Base-by-base conservation (phyloP, 768 basidiomycete genomes). In the Xerocomus potaroensis region DNA sequence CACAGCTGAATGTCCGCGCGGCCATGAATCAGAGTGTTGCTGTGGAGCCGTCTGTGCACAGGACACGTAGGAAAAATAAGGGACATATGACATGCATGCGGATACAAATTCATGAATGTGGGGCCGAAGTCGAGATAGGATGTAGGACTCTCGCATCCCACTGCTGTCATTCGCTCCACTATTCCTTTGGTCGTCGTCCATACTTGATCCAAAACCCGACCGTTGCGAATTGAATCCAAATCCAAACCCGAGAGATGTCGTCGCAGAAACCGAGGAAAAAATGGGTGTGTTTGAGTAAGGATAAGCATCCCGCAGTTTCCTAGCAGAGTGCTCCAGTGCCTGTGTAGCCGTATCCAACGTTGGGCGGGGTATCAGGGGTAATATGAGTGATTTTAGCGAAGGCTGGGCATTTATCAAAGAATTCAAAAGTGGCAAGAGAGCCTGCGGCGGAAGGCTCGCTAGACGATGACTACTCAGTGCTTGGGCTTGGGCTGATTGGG, bases 351-450 rank as follows among this genome's bases (percentile, higher is more conserved):
- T 81, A 24, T 88, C 84, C 47, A 91, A 70, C 2, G 88, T 84
- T 12, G 90, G 90, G n/a, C 87, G 80, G 41, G 90, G 90, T 59
- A 92, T 89, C 30, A 92, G 72, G 26, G 83, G 81, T 30, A 92
- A 67, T 46, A 92, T 76, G 8, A 77, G 66, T 2, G 81, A 73
- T 64, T 88, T 92, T 39, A 92, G 69, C 3, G 77, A 72, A 0
- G 90, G 90, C 52, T 90, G 81, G 1, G 73, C 66, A 47, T 75
- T 73, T 21, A 92, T 68, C 45, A 92, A 69, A 10, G 87, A 77
- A 22, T 75, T 83, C 18, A 92, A 66, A 31, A 91, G 70, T 3
- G 87, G 86, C 23, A 91, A 70, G 15, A 89, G 72, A 9, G 88
- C 84, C 62, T 89, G 80, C 4, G 83, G 71, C 35, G 90, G 90